Evolutionary conservation across 2,329 filamentous ascomycete genomes (phyloP), one percentile per base, ranked within the genome.

Genomic region (Domatiomyces globalis): DNA sequence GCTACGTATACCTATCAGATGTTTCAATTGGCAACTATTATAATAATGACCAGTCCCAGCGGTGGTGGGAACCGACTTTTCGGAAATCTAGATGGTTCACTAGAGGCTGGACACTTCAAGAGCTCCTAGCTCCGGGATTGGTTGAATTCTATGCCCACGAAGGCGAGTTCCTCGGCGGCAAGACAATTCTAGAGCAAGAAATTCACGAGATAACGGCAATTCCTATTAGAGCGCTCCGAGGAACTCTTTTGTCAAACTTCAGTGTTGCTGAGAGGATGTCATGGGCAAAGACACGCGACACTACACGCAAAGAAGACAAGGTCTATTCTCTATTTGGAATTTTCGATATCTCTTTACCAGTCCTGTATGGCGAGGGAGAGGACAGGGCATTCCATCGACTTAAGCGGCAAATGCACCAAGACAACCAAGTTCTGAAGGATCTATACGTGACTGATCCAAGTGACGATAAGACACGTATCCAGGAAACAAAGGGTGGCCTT

Each of bases 111-210:
- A 25, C 22, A 15, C 22, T 42, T 10, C 56, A 60, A 50, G 59
- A 61, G 45, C 50, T 61, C 19, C 46, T 60, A 4, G 63, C 62
- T 2, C 64, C 63, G 4, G 12, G 9, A 33, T 47, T 33, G 5
- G 59, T 65, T 17, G 57, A 60, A 25, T 66, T 66, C 57, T 66
- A 61, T 46, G 50, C 56, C 6, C 25, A 48, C 2, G 56, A 61
- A 4, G 39, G 56, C 8, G 33, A 22, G 18, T 45, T 27, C 6
- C 55, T 66, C 10, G 63, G 63, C 18, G 50, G 58, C 29, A 65
- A 63, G 53, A 48, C 8, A 8, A 56, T 52, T 19, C 56, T 63
- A 17, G 52, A 52, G 49, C 33, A 56, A 29, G 43, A 49, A 5
- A 57, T 65, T 42, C 51, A 59, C 47, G 48, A 60, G 9, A 57